Evolutionary conservation across 768 basidiomycete genomes (phyloP), one percentile per base, ranked within the genome.

Genomic region (Lepiota brunneoincarnata): DNA sequence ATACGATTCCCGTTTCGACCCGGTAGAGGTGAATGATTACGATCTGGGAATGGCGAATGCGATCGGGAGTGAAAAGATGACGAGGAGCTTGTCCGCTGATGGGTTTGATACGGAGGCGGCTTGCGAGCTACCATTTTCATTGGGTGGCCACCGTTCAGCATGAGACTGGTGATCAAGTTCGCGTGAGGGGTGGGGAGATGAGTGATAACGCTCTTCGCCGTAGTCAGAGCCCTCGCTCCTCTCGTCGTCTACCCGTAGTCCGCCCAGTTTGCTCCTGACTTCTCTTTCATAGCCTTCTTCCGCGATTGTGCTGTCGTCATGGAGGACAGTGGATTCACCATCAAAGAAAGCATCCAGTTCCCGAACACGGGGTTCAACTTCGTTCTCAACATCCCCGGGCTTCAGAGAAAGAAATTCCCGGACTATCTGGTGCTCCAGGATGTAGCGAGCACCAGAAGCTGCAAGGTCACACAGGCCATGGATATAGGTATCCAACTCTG

Each of bases 401-500:
- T 89, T 90, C 15, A 89, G 76, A 4, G 89, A 76, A 51, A 98
- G 78, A 69, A 98, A 99, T 49, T 80, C 78, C 50, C 93, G 82
- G 37, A 97, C 81, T 37, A 94, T 82, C 11, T 75, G 72, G 65
- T 93, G 84, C 57, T 93, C 86, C 21, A 97, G 73, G 52, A 99
- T 83, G 65, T 94, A 88, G 40, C 84, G 84, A 12, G 84, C 86
- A 2, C 86, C 86, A 14, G 74, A 72, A 51, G 72, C 68, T 63
- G 81, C 84, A 34, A 99, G 76, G 26, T 78, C 79, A 66, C 92
- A 89, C 12, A 99, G 77, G 49, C 84, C 82, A 63, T 81, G 80
- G 35, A 98, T 78, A 69, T 99, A 99, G 26, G 89, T 86, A 63
- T 97, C 90, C 24, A 99, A 78, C 64, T 98, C 97, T 17, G 75